phyloP scores from a whole-genome alignment of 805 yeast genomes.

The Yueomyces sp. region DNA sequence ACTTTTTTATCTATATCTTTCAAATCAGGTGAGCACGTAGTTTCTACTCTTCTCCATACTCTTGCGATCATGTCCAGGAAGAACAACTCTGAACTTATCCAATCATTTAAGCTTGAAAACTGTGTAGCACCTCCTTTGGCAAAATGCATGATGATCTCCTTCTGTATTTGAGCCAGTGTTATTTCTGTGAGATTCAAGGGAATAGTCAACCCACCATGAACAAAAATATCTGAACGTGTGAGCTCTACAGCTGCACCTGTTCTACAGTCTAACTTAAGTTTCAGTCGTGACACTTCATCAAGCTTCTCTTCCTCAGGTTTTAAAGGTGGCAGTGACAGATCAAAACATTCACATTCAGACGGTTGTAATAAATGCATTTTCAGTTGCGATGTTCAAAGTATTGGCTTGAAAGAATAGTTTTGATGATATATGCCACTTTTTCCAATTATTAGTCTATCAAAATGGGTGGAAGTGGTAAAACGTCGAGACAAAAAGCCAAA shows the following conservation, averaged over 20 bases:
- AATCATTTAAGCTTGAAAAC: constrained; percentile 22
- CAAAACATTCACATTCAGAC: constrained; percentile 47
- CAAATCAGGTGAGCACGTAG: constrained; percentile 3
- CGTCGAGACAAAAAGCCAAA: no score
- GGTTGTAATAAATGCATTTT: constrained; percentile 52
- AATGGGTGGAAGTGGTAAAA: no score
- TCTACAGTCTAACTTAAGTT: constrained; percentile 43
- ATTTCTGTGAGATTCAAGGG: constrained; percentile 36
- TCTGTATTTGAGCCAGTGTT: constrained; percentile 28
- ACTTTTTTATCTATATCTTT: neutral
- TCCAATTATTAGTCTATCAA: no score
- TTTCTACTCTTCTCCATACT: constrained; percentile 36
- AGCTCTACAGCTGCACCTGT: constrained; percentile 55
- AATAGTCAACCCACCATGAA: constrained; percentile 55
- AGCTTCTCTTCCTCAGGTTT: constrained; percentile 1
- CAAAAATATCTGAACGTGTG: constrained; percentile 45
- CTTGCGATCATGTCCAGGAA: constrained; percentile 45
- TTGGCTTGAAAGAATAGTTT: no score
- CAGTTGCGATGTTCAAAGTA: no score
- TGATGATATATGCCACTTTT: no score
- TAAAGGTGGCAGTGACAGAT: constrained; percentile 39
- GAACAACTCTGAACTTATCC: constrained; percentile 53
- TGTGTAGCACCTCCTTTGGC: constrained; percentile 11
- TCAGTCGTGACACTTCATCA: constrained; percentile 32
- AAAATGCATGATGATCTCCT: constrained; percentile 26